Evolutionary conservation across 1,284 basidiomycete species (phyloP).

Genomic region (Irpex sp.): DNA sequence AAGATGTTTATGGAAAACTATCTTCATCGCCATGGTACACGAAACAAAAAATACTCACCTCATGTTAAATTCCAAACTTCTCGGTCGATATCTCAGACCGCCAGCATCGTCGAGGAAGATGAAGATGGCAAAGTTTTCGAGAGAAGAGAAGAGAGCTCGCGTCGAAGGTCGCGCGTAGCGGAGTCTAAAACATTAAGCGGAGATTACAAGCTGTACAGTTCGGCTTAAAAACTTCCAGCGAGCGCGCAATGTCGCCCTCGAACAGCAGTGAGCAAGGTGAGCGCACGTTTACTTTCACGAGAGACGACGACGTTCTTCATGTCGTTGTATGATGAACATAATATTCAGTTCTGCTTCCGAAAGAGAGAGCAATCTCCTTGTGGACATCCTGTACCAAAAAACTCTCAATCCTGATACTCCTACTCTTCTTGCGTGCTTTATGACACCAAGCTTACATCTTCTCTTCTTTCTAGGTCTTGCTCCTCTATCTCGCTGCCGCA

Average conservation of each 20-base stretch:
- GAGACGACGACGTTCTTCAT: not conserved
- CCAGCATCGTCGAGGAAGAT: not conserved
- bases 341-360: constrained; percentile 82
- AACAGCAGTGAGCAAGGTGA: constrained; percentile 19
- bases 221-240: constrained; percentile 13
- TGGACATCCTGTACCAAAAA: constrained; percentile 67
- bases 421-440: constrained; percentile 5
- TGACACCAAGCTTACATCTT: constrained; percentile 1
- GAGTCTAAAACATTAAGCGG: constrained; percentile 16
- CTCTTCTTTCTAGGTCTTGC: not conserved
- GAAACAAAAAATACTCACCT: constrained; percentile 19
- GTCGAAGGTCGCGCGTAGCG: not conserved
- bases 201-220: constrained; percentile 30
- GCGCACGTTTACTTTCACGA: constrained; percentile 4
- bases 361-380: constrained; percentile 63
- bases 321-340: constrained; percentile 47
- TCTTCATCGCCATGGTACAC: constrained; percentile 44
- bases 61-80: not conserved
- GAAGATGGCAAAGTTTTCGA: not conserved
- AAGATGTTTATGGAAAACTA: constrained; percentile 50
- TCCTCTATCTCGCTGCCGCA: not conserved
- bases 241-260: not conserved
- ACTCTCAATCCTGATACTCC: constrained; percentile 37
- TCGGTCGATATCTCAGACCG: not conserved
- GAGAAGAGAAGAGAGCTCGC: not conserved